These are phyloP conservation scores for Mycena haematopus DNA, from an alignment of 768 basidiomycete species.

Conservation along the genomic window DNA sequence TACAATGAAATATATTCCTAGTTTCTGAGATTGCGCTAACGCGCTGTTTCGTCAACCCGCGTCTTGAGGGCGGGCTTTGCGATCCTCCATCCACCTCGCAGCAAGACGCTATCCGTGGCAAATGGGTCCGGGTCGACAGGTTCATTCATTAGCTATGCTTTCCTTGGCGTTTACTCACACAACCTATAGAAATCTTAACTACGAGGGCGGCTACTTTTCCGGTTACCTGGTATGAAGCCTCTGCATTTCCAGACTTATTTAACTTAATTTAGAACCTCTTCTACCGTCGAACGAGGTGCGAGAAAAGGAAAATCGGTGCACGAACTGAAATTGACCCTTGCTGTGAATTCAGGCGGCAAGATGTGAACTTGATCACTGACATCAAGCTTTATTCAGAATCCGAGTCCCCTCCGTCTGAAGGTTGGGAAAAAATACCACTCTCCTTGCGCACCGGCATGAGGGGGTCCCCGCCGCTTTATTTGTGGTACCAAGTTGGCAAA, in stretches of 20 bases:
- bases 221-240: conserved; percentile 24
- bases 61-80: conserved; percentile 64
- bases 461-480: conserved; percentile 59
- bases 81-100: conserved; percentile 71
- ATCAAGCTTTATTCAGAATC: conserved; percentile 66
- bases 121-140: conserved; percentile 88
- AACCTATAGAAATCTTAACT: conserved; percentile 25
- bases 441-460: conserved; percentile 72
- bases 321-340: background rate
- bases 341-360: conserved; percentile 60
- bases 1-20: conserved; percentile 34
- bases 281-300: conserved; percentile 76
- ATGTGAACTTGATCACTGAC: conserved; percentile 80
- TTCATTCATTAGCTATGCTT: conserved; percentile 50
- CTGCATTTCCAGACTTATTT: conserved; percentile 3
- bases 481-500: conserved; percentile 84
- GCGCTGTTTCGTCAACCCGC: conserved; percentile 70
- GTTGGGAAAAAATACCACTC: conserved; percentile 69
- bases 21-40: conserved; percentile 84
- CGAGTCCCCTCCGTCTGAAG: conserved; percentile 52
- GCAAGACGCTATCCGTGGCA: conserved; percentile 77
- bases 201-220: conserved; percentile 24
- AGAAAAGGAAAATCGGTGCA: background rate
- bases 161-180: conserved; percentile 49
- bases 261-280: conserved; percentile 60